phyloP scores from a whole-genome alignment of 73 alveolate species.

The Paramecium tetraurelia region DNA sequence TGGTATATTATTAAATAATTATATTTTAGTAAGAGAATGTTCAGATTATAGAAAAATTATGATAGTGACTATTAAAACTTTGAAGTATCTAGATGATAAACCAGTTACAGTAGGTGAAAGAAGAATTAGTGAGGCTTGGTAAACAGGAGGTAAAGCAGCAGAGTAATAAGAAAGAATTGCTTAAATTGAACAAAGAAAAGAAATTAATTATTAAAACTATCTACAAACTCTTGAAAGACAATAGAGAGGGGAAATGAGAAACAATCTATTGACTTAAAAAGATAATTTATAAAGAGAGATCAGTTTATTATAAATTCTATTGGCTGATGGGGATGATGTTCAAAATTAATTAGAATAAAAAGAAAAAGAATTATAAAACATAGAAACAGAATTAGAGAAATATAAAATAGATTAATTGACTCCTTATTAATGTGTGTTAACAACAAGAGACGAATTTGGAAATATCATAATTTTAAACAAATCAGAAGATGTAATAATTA shows the following conservation, averaged over 20 bases:
- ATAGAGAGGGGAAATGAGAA: constrained; percentile 17
- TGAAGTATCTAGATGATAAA: constrained; percentile 90
- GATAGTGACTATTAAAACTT: constrained; percentile 62
- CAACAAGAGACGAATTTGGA: background rate
- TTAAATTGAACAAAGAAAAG: background rate
- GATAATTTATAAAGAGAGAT: background rate
- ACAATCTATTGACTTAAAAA: background rate
- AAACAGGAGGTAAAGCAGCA: constrained; percentile 89
- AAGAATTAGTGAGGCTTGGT: constrained; percentile 90
- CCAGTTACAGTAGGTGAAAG: constrained; percentile 94
- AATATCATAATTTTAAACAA: background rate
- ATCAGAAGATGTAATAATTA: background rate
- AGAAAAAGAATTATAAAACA: background rate
- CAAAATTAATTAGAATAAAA: background rate
- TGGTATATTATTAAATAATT: background rate
- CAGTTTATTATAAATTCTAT: background rate
- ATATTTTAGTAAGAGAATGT: constrained; percentile 71
- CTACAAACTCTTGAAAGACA: background rate
- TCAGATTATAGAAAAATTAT: constrained; percentile 81
- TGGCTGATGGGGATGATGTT: background rate
- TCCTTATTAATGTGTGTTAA: background rate
- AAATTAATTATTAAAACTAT: background rate
- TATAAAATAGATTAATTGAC: background rate
- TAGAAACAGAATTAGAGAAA: background rate
- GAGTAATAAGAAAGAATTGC: constrained; percentile 85